phyloP scores from a whole-genome alignment of 306 rosid species.

The Vachellia collinsii region DNA sequence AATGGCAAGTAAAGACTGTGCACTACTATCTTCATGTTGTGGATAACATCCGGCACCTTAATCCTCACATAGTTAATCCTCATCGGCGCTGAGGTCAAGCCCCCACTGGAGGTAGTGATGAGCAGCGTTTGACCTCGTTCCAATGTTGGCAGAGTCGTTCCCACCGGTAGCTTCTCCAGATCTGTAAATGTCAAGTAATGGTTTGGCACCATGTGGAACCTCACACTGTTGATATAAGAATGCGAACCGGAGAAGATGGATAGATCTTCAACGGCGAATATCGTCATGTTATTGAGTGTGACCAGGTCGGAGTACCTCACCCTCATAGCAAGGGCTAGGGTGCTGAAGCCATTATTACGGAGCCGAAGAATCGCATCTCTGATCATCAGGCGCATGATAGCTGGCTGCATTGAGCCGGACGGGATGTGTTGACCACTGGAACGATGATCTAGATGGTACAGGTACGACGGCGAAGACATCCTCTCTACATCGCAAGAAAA shows the following conservation, averaged over 20 bases:
- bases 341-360: conserved; percentile 69
- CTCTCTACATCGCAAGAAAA: conserved; percentile 53
- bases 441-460: conserved; percentile 39
- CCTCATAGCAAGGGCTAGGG: conserved; percentile 65
- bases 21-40: conserved; percentile 62
- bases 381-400: conserved; percentile 66
- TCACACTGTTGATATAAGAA: conserved; percentile 58
- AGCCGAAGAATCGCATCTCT: conserved; percentile 72
- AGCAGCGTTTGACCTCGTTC: conserved; percentile 54
- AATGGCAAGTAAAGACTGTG: conserved; percentile 69
- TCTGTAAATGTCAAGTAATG: conserved; percentile 54
- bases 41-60: conserved; percentile 58
- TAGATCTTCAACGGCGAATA: conserved; percentile 66
- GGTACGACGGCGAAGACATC: conserved; percentile 39
- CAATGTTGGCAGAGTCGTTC: conserved; percentile 62
- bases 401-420: conserved; percentile 37
- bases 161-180: conserved; percentile 67
- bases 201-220: conserved; percentile 73
- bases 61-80: conserved; percentile 71
- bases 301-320: conserved; percentile 64
- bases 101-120: conserved; percentile 61
- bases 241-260: conserved; percentile 75
- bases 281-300: conserved; percentile 63
- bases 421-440: background rate
- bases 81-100: conserved; percentile 46